Evolutionary conservation across 2,329 filamentous ascomycete species (phyloP), one percentile per base, ranked within the genome.

Genomic region (Colletotrichum tanaceti): DNA sequence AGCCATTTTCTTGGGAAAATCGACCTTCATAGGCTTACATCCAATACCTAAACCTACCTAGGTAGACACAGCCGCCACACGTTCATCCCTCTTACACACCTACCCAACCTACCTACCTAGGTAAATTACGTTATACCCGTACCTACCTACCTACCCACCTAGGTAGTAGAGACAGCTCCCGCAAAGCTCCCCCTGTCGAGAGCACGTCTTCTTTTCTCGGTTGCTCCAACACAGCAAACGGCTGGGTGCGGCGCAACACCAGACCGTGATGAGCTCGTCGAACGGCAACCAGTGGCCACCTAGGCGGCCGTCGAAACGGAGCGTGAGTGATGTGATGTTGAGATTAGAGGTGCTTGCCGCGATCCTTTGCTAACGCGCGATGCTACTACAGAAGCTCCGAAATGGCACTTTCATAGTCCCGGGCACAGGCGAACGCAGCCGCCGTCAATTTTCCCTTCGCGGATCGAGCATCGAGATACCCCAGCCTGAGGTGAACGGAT

Each of bases 321-420:
- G 76, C 73, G 84, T 85, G 74, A 68, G 82, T 75, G 69, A 18
- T 43, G 10, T 4, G 24, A 10, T 38, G 47, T 49, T 32, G 41
- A 46, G n/a, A 18, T 52, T 22, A 18, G 43, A 46, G 72, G 58
- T 46, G 53, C 16, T 32, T 22, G 32, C 28, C 9, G 47, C 46
- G 20, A 39, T n/a, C 14, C 18, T 47, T 16, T 43, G 63, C 62
- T 68, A 50, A 68, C 47, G 14, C 52, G 32, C 46, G 53, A 22
- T 66, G 50, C 41, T 44, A 53, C 39, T 46, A 20, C 76, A 90
- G 88, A 89, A 94, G 86, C 85, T 97, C 70, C 90, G 91, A 73
- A 92, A 95, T 77, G 93, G 93, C 72, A 96, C 93, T 52, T 94
- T 97, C 78, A 91, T 98, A 73, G 87, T 97, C 63, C 94, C 95